Evolutionary conservation across 306 rosid genomes (phyloP).

Genomic region (Heteromeles arbutifolia): DNA sequence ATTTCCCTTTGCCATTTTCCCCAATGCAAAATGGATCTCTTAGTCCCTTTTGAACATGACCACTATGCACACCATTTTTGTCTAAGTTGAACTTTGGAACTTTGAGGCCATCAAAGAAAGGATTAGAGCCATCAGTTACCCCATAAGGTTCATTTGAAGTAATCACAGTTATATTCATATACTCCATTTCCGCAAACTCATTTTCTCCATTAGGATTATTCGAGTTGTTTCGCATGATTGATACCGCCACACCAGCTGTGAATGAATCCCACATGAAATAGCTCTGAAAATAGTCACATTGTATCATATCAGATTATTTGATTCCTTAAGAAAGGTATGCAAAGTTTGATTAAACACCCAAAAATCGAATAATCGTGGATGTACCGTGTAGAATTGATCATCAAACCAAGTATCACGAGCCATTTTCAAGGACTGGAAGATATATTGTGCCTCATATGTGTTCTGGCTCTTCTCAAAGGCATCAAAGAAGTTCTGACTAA

Average conservation of each 20-base stretch:
- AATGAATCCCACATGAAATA: slow-evolving; percentile 95
- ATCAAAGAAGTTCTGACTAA: slow-evolving; percentile 51
- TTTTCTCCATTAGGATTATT: slow-evolving; percentile 44
- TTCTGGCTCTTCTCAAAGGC: slow-evolving; percentile 52
- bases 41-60: slow-evolving; percentile 78
- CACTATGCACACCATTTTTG: slow-evolving; percentile 80
- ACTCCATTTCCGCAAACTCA: slow-evolving; percentile 82
- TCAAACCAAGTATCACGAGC: slow-evolving; percentile 76
- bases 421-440: slow-evolving; percentile 76
- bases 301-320: slow-evolving; percentile 16
- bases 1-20: slow-evolving; percentile 69
- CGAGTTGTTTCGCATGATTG: slow-evolving; percentile 64
- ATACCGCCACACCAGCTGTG: slow-evolving; percentile 67
- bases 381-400: slow-evolving; percentile 56
- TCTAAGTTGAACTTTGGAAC: slow-evolving; percentile 55
- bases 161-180: slow-evolving; percentile 74
- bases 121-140: slow-evolving; percentile 73
- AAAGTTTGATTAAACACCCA: not conserved
- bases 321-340: slow-evolving; percentile 3
- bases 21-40: slow-evolving; percentile 72
- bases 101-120: slow-evolving; percentile 49
- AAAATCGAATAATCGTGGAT: not conserved
- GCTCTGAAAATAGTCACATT: slow-evolving; percentile 39
- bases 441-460: slow-evolving; percentile 74
- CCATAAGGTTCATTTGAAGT: slow-evolving; percentile 92